Conservation (phyloP, 2,329 filamentous ascomycete species). For the Dothistroma septosporum region DNA sequence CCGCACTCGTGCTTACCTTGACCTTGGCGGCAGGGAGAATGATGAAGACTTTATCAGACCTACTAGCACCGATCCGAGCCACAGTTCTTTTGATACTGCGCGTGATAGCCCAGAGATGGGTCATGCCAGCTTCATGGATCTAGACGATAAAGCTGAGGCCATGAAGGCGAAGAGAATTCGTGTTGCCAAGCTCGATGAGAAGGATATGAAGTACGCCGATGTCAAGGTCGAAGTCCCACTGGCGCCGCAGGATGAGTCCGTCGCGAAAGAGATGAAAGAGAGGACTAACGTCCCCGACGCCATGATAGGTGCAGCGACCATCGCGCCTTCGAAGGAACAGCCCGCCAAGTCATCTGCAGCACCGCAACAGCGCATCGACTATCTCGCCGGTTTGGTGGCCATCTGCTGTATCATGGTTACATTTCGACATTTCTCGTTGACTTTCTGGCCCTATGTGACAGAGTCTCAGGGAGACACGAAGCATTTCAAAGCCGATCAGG, state of each 20-base stretch:
- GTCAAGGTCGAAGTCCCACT: conserved; percentile 9
- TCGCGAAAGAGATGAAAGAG: conserved; percentile 11
- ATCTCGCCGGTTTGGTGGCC: conserved; percentile 46
- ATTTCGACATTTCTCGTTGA: conserved; percentile 44
- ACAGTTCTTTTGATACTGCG: conserved; percentile 1
- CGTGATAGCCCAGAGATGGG: conserved; percentile 4
- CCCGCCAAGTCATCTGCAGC: conserved; percentile 17
- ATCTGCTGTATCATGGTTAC: conserved; percentile 45
- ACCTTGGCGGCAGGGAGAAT: conserved; percentile 13
- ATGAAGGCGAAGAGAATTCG: conserved; percentile 1
- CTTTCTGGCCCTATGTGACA: conserved; percentile 37
- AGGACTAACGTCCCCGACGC: conserved; percentile 20
- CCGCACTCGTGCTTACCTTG: conserved; percentile 10
- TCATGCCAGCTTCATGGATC: conserved; percentile 20
- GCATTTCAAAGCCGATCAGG: conserved; percentile 41
- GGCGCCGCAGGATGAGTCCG: conserved; percentile 18
- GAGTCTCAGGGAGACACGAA: conserved; percentile 31
- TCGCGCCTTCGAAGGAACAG: conserved; percentile 17
- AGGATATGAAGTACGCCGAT: conserved; percentile 5
- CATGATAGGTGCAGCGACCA: conserved; percentile 17
- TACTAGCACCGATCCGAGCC: conserved; percentile 5
- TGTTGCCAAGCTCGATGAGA: conserved; percentile 4
- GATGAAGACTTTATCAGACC: conserved; percentile 14
- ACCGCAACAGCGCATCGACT: conserved; percentile 39
- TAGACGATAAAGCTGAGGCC: conserved; percentile 11